These are phyloP conservation scores for Phytophthora sp. DNA, from an alignment of 352 stramenopile genomes.

Conservation along the genomic window DNA sequence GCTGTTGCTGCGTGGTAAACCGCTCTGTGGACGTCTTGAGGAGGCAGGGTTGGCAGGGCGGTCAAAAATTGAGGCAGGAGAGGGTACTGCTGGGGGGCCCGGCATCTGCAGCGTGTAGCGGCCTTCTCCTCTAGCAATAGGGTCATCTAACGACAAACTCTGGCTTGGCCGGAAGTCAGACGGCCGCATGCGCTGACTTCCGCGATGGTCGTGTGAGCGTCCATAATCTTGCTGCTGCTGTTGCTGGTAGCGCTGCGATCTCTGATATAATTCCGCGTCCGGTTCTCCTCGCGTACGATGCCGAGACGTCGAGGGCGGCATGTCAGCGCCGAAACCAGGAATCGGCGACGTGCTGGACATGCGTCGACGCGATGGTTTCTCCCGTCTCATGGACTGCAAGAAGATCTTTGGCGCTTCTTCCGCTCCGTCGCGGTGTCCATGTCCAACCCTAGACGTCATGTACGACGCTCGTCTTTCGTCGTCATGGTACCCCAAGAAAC, in stretches of 20 bases:
- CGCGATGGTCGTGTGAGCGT: slow-evolving; percentile 21
- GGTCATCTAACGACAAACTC: slow-evolving; percentile 44
- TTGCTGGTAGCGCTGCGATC: slow-evolving; percentile 30
- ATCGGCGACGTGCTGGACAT: slow-evolving; percentile 42
- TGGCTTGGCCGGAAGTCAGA: slow-evolving; percentile 46
- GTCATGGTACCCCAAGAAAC: slow-evolving; percentile 72
- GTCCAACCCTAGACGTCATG: slow-evolving; percentile 45
- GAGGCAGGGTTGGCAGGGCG: slow-evolving; percentile 32
- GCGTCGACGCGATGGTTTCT: slow-evolving; percentile 27
- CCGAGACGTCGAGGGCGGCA: slow-evolving; percentile 21
- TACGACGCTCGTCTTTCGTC: slow-evolving; percentile 66
- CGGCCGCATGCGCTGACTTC: slow-evolving; percentile 39
- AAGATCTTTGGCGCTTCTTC: slow-evolving; percentile 67
- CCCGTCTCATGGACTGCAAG: slow-evolving; percentile 70
- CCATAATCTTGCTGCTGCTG: slow-evolving; percentile 33
- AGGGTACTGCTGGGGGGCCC: slow-evolving; percentile 13
- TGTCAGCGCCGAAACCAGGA: slow-evolving; percentile 23
- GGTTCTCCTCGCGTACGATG: slow-evolving; percentile 21
- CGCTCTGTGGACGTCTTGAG: slow-evolving; percentile 16
- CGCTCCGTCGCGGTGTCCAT: slow-evolving; percentile 8
- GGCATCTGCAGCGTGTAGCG: slow-evolving; percentile 41
- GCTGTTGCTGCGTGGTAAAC: slow-evolving; percentile 26
- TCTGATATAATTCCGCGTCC: slow-evolving; percentile 31
- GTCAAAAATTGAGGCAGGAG: slow-evolving; percentile 71
- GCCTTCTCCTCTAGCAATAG: slow-evolving; percentile 37